These are phyloP conservation scores for Zygosaccharomyces pseudobailii DNA, from an alignment of 1,139 yeast genomes.

Conservation along the genomic window DNA sequence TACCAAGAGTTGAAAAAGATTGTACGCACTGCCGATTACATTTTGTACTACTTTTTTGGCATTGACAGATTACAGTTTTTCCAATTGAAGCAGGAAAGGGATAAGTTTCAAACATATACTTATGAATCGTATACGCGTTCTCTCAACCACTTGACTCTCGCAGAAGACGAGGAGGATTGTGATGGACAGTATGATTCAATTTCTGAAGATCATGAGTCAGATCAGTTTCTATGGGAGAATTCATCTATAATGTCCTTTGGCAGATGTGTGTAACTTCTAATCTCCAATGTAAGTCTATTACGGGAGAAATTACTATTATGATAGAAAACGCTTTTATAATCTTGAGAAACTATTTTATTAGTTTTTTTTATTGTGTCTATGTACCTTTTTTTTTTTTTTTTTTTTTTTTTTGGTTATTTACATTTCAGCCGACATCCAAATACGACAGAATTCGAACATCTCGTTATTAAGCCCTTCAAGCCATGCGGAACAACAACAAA, in stretches of 20 bases:
- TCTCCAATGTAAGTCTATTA: background rate
- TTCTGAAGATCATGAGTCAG: constrained; percentile 1
- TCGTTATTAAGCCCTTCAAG: background rate
- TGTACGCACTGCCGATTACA: constrained; percentile 17
- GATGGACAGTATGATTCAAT: constrained; percentile 1
- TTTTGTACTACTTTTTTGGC: constrained; percentile 26
- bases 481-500: background rate
- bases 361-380: background rate
- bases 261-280: constrained; percentile 2
- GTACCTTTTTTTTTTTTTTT: background rate
- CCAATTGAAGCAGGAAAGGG: constrained; percentile 19
- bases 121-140: constrained; percentile 13
- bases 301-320: background rate
- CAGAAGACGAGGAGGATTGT: constrained; percentile 4
- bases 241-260: constrained; percentile 5
- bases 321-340: background rate
- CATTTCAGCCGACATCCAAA: background rate
- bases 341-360: background rate
- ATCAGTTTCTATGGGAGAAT: background rate
- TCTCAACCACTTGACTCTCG: constrained; percentile 5
- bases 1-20: constrained; percentile 16
- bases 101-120: constrained; percentile 19
- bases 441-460: background rate
- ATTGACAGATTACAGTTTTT: constrained; percentile 27
- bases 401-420: background rate